Evolutionary conservation across 2,329 filamentous ascomycete species (phyloP).

Genomic region (Arthrobotrys musiformis): DNA sequence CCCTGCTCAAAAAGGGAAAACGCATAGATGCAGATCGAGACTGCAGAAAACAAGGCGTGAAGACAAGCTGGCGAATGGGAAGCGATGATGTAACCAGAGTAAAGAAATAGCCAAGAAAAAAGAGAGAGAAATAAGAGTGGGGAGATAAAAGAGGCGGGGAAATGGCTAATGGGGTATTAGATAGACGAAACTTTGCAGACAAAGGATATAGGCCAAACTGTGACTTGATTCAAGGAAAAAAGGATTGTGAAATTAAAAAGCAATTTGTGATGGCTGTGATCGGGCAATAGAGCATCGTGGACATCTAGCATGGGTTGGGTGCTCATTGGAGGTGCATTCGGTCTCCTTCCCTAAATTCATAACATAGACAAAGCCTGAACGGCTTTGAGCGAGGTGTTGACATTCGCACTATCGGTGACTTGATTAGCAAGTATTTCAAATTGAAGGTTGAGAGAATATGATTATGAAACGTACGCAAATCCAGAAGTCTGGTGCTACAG

Average conservation of each 20-base stretch:
- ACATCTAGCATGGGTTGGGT: slow-evolving; percentile 30
- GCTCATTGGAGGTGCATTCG: slow-evolving; percentile 39
- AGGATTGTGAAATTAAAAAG: not conserved
- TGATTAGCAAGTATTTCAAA: not conserved
- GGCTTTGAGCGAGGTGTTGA: slow-evolving; percentile 33
- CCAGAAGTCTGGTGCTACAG: slow-evolving; percentile 38
- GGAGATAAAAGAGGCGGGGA: not conserved
- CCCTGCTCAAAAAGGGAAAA: not conserved
- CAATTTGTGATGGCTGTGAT: slow-evolving; percentile 17
- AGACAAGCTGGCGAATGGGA: not conserved
- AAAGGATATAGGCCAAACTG: not conserved
- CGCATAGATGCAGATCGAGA: not conserved
- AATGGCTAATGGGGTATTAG: not conserved
- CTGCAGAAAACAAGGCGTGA: not conserved
- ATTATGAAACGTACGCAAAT: slow-evolving; percentile 35
- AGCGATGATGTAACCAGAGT: not conserved
- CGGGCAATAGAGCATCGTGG: slow-evolving; percentile 39
- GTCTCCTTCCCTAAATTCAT: slow-evolving; percentile 47
- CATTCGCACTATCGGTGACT: slow-evolving; percentile 44
- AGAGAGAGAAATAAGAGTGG: not conserved
- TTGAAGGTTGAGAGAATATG: not conserved
- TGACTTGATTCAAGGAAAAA: too few relatives aligned
- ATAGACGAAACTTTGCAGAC: not conserved
- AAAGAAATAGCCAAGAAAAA: not conserved
- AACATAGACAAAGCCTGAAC: slow-evolving; percentile 42